These are phyloP conservation scores for Fusarium verrucosum DNA, from an alignment of 2,329 filamentous ascomycete species.

Conservation along the genomic window DNA sequence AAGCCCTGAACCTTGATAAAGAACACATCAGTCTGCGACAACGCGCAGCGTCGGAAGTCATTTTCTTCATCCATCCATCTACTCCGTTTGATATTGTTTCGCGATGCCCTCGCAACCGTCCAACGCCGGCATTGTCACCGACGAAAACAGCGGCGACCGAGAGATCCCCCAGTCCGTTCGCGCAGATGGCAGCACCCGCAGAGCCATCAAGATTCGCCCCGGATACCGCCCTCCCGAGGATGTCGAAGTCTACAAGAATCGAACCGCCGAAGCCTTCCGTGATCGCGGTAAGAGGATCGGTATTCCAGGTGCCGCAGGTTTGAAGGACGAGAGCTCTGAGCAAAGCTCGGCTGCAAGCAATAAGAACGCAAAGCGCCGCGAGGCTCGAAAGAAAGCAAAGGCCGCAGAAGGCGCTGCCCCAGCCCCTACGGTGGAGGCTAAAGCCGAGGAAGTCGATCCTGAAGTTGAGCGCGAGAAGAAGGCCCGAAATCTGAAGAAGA, in stretches of 20 bases:
- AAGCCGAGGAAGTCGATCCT: constrained; percentile 64
- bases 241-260: constrained; percentile 94
- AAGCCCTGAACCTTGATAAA: too few relatives aligned
- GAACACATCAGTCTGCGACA: background rate
- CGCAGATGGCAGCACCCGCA: constrained; percentile 88
- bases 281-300: constrained; percentile 70
- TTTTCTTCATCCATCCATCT: background rate
- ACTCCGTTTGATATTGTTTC: background rate
- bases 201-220: constrained; percentile 91
- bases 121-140: constrained; percentile 79
- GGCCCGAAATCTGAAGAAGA: constrained; percentile 90
- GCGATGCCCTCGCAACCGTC: constrained; percentile 61
- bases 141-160: constrained; percentile 79
- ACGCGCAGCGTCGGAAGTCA: constrained; percentile 3
- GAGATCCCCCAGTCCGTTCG: constrained; percentile 89
- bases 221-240: constrained; percentile 96
- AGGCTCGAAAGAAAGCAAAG: constrained; percentile 65
- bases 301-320: constrained; percentile 77
- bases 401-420: constrained; percentile 64
- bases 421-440: constrained; percentile 27
- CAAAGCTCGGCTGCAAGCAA: constrained; percentile 66
- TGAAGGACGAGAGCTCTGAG: constrained; percentile 60
- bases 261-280: constrained; percentile 85
- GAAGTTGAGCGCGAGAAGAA: constrained; percentile 91
- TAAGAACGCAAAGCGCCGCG: constrained; percentile 85